Conservation (phyloP, 192 early-diverging fungal genomes). For the Coemansia sp. region DNA sequence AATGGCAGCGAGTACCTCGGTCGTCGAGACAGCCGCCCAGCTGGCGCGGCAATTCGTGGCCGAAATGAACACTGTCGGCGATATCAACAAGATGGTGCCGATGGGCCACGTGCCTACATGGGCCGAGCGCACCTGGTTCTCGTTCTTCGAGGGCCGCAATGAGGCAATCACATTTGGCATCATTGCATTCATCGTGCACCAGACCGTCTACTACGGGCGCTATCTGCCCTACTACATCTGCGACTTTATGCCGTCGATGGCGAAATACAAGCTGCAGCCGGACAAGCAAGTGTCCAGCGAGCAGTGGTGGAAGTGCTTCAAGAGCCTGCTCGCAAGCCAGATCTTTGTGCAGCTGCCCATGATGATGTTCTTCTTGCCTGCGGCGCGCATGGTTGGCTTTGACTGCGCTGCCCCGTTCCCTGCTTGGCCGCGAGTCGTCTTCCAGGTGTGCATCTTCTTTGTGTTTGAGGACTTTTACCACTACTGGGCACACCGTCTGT, state of each 20-base stretch:
- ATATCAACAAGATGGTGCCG: constrained; percentile 12
- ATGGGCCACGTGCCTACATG: constrained; percentile 27
- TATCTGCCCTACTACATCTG: constrained; percentile 78
- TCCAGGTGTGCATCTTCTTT: constrained; percentile 59
- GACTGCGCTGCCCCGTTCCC: constrained; percentile 66
- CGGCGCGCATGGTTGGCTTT: constrained; percentile 63
- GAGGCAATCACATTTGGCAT: constrained; percentile 66
- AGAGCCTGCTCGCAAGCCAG: constrained; percentile 61
- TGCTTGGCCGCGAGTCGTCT: constrained; percentile 47
- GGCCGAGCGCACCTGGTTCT: constrained; percentile 62
- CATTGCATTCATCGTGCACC: constrained; percentile 78
- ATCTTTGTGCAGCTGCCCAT: constrained; percentile 66
- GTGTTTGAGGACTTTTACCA: constrained; percentile 68
- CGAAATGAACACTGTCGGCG: constrained; percentile 23
- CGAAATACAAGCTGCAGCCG: constrained; percentile 72
- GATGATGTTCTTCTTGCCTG: constrained; percentile 62
- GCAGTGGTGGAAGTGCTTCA: constrained; percentile 59
- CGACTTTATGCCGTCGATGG: constrained; percentile 77
- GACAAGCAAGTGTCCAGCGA: constrained; percentile 54
- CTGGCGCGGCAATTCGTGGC: constrained; percentile 28
- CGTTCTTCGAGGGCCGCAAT: constrained; percentile 64
- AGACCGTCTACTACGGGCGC: constrained; percentile 85
- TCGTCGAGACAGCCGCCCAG: constrained; percentile 3
- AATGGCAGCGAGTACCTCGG: neutral
- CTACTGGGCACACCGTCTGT: constrained; percentile 68